Evolutionary conservation across 257 asterid genomes (phyloP).

Genomic region (Dorcoceras hygrometricum): DNA sequence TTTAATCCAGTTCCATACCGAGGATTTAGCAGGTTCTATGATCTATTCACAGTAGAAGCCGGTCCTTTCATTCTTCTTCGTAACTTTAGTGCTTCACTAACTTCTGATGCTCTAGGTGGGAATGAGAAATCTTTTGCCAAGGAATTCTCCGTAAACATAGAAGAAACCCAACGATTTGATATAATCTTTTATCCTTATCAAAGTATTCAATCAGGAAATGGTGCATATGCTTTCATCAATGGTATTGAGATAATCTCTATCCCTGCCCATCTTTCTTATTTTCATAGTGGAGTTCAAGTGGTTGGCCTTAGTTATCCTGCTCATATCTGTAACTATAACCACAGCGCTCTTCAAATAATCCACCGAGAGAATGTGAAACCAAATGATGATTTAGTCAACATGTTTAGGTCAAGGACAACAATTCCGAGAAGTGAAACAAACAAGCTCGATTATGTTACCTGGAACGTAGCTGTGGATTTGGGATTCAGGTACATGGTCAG

Average conservation of each 20-base stretch:
- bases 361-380: conserved; percentile 30
- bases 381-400: conserved; percentile 12
- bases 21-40: not conserved
- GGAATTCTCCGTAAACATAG: no score
- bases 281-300: not conserved
- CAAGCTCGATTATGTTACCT: conserved; percentile 18
- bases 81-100: no score
- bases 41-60: conserved; percentile 2
- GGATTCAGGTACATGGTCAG: conserved; percentile 37
- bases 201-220: not conserved
- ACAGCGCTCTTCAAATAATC: conserved; percentile 34
- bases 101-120: no score
- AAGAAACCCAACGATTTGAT: no score
- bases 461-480: conserved; percentile 32
- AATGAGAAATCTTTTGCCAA: no score
- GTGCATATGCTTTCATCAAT: not conserved
- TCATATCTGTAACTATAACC: conserved; percentile 23
- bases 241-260: conserved; percentile 14
- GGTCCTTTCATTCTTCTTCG: conserved; percentile 6
- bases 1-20: conserved; percentile 3
- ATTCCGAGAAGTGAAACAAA: conserved; percentile 25
- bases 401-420: conserved; percentile 29
- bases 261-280: not conserved
- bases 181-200: not conserved
- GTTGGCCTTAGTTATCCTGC: not conserved